These are phyloP conservation scores for Saprolegnia parasitica DNA, from an alignment of 352 stramenopile species.

Conservation along the genomic window DNA sequence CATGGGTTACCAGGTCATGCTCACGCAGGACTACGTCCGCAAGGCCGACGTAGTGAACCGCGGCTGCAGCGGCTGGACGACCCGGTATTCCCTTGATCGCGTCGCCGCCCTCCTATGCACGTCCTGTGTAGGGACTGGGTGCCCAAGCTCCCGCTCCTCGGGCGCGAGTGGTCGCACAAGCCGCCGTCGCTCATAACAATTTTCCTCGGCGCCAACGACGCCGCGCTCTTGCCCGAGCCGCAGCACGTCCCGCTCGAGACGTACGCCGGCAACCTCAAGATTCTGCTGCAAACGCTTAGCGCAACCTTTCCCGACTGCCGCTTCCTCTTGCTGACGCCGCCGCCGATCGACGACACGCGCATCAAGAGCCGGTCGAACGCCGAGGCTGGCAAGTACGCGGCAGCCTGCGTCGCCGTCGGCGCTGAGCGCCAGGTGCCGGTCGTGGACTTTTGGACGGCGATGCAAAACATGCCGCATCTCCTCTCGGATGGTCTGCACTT, in stretches of 20 bases:
- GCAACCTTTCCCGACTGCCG: constrained; percentile 33
- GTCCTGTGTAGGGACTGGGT: constrained; percentile 8
- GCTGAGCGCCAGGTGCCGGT: neutral
- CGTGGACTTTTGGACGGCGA: constrained; percentile 19
- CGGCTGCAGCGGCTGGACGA: constrained; percentile 54
- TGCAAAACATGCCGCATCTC: constrained; percentile 4
- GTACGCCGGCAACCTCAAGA: constrained; percentile 41
- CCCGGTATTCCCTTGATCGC: constrained; percentile 35
- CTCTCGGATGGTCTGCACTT: constrained; percentile 23
- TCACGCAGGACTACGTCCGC: constrained; percentile 47
- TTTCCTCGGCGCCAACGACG: constrained; percentile 62
- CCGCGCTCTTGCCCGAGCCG: constrained; percentile 36
- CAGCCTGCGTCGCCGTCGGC: neutral
- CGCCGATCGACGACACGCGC: constrained; percentile 30
- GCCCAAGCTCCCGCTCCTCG: constrained; percentile 41
- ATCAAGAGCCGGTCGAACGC: constrained; percentile 32
- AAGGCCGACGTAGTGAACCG: constrained; percentile 43
- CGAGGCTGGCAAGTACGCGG: constrained; percentile 33
- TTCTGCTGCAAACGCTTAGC: constrained; percentile 1
- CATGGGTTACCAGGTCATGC: constrained; percentile 38
- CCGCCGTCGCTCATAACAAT: constrained; percentile 42
- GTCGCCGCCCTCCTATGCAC: no score
- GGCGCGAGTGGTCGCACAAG: constrained; percentile 36
- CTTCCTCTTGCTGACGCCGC: constrained; percentile 33
- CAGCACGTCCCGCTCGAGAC: constrained; percentile 43